Percentiles rank a stretch among this genome's conserved stretches.
Evolutionary conservation across 2,329 filamentous ascomycete species (phyloP).

Genomic region (Colletotrichum sp.): DNA sequence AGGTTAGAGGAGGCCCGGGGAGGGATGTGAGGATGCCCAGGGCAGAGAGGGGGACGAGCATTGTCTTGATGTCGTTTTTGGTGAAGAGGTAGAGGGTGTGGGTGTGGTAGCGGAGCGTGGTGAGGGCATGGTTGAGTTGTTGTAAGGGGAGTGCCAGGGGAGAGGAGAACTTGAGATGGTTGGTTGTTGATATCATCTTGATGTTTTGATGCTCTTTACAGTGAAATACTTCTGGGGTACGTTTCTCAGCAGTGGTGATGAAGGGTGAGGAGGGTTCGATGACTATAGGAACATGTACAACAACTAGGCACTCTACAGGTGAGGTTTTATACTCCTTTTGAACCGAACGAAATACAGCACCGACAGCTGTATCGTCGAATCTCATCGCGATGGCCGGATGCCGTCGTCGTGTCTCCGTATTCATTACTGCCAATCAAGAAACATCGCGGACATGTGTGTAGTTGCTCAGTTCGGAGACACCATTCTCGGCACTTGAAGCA

Average conservation of each 20-base stretch:
- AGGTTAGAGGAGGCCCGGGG: not conserved
- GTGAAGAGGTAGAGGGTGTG: not conserved
- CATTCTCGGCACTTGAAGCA: not conserved
- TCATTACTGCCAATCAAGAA: not conserved
- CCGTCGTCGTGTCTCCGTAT: not conserved
- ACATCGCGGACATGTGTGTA: not conserved
- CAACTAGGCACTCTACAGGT: not conserved
- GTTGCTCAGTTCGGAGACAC: not conserved
- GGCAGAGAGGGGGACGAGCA: not conserved
- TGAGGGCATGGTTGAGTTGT: not conserved
- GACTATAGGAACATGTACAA: not conserved
- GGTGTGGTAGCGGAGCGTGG: not conserved
- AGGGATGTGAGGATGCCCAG: not conserved
- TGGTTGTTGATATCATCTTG: not conserved
- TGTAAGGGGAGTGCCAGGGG: not conserved
- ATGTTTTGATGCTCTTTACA: accelerated
- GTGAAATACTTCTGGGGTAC: accelerated
- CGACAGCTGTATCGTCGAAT: not conserved
- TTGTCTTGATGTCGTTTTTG: not conserved
- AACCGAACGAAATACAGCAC: not conserved
- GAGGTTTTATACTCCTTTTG: not conserved
- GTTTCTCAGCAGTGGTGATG: not conserved
- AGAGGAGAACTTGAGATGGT: not conserved
- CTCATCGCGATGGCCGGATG: not conserved
- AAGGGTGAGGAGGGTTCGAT: not conserved